phyloP scores from a whole-genome alignment of 192 early-diverging fungal species.

The Coemansia sp. region DNA sequence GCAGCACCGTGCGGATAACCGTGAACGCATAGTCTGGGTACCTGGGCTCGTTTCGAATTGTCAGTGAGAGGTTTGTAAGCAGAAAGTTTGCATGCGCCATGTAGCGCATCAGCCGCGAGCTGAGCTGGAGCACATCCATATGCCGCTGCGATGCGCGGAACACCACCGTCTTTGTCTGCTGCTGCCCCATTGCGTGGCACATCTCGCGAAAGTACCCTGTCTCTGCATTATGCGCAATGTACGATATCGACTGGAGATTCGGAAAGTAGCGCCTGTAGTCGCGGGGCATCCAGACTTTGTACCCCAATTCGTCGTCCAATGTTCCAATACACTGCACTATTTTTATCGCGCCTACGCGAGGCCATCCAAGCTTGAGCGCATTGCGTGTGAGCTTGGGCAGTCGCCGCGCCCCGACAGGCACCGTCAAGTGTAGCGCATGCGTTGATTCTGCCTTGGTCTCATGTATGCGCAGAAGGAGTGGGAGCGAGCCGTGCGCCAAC shows the following conservation, averaged over 20 bases:
- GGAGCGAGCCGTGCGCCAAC: slow-evolving; percentile 40
- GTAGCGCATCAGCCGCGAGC: slow-evolving; percentile 51
- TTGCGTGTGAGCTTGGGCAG: slow-evolving; percentile 37
- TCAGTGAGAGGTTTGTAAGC: slow-evolving; percentile 40
- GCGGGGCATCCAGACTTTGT: slow-evolving; percentile 55
- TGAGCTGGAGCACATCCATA: slow-evolving; percentile 44
- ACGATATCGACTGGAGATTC: slow-evolving; percentile 40
- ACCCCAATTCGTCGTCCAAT: slow-evolving; percentile 45
- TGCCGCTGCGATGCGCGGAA: slow-evolving; percentile 51
- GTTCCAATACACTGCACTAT: slow-evolving; percentile 34
- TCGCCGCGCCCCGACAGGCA: slow-evolving; percentile 27
- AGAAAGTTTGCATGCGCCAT: slow-evolving; percentile 56
- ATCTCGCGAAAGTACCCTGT: slow-evolving; percentile 53
- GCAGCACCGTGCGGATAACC: slow-evolving; percentile 47
- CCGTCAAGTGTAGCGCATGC: slow-evolving; percentile 41
- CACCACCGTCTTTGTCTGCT: slow-evolving; percentile 42
- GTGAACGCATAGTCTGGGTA: slow-evolving; percentile 50
- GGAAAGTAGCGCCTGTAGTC: slow-evolving; percentile 53
- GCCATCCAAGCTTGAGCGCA: slow-evolving; percentile 54
- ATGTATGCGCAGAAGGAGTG: slow-evolving; percentile 46
- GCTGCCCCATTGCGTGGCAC: slow-evolving; percentile 46
- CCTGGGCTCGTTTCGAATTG: slow-evolving; percentile 38
- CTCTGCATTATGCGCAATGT: slow-evolving; percentile 31
- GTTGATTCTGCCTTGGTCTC: slow-evolving; percentile 50
- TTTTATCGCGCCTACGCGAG: slow-evolving; percentile 44